Conservation (phyloP, 345 rosid genomes). For the Pugionium dolabratum region DNA sequence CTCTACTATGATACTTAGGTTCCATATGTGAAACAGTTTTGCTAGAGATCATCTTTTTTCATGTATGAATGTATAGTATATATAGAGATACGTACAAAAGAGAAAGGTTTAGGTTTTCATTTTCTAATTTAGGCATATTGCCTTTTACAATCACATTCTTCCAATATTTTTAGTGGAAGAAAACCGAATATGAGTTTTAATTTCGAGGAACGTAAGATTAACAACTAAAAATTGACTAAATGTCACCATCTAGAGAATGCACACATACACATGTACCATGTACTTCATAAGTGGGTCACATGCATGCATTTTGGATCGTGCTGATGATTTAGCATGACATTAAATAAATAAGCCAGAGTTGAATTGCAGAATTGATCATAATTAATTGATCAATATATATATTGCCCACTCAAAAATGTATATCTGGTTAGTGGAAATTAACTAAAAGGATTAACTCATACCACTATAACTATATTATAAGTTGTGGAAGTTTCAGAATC, state of each 20-base stretch:
- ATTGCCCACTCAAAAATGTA: neutral
- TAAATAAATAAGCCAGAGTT: slow-evolving; percentile 8
- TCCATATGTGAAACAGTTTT: too few relatives aligned
- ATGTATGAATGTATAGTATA: too few relatives aligned
- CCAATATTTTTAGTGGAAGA: too few relatives aligned
- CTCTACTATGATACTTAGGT: too few relatives aligned
- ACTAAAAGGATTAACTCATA: slow-evolving; percentile 10
- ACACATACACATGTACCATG: slow-evolving; percentile 19
- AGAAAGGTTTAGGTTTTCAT: too few relatives aligned
- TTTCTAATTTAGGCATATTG: too few relatives aligned
- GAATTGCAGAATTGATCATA: neutral
- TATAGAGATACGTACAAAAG: too few relatives aligned
- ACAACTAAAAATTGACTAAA: neutral
- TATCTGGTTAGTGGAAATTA: slow-evolving; percentile 25
- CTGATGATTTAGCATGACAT: slow-evolving; percentile 22
- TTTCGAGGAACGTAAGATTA: too few relatives aligned
- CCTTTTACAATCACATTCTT: too few relatives aligned
- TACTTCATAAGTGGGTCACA: slow-evolving; percentile 28
- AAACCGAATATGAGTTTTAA: too few relatives aligned
- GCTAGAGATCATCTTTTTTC: too few relatives aligned
- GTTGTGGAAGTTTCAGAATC: too few relatives aligned
- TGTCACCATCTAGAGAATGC: slow-evolving; percentile 9
- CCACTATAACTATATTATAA: neutral
- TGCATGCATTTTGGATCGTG: slow-evolving; percentile 28
- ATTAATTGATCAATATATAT: neutral